phyloP scores from a whole-genome alignment of 805 yeast genomes.

The Starmerella potacharoeniae region DNA sequence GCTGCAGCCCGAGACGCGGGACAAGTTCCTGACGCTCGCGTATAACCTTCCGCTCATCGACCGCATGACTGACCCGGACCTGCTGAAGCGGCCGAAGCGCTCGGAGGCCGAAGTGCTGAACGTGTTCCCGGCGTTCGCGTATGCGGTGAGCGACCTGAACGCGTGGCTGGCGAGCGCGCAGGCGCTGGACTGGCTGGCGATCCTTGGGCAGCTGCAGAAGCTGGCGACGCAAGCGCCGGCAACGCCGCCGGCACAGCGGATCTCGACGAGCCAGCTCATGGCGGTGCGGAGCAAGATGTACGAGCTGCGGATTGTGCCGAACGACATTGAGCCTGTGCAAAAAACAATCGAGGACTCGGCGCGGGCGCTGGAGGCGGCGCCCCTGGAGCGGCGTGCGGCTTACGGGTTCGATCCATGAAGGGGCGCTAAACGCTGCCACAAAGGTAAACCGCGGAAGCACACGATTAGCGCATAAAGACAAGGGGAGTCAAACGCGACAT shows the following conservation, averaged over 20 bases:
- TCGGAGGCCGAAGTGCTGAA: background rate
- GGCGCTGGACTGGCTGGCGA: conserved; percentile 10
- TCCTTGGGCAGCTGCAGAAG: conserved; percentile 4
- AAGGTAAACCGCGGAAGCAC: no score
- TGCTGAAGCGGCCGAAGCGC: conserved; percentile 6
- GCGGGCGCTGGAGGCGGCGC: background rate
- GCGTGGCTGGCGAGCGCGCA: conserved; percentile 11
- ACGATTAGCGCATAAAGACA: no score
- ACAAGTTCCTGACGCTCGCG: background rate
- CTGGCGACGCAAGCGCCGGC: background rate
- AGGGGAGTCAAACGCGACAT: no score
- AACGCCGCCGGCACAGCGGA: background rate
- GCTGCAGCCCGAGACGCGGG: background rate
- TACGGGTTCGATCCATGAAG: conserved; percentile 11
- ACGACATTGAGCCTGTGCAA: conserved; percentile 11
- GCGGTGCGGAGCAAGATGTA: conserved; percentile 2
- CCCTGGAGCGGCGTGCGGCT: background rate
- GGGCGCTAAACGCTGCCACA: no score
- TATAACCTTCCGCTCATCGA: background rate
- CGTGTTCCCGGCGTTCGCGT: background rate
- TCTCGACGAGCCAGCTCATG: background rate
- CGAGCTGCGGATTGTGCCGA: conserved; percentile 12
- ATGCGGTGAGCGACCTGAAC: conserved; percentile 1
- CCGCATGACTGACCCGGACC: conserved; percentile 3
- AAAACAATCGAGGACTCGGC: conserved; percentile 9